Evolutionary conservation across 2,329 filamentous ascomycete species (phyloP).

Genomic region (Scytalidium sp.): DNA sequence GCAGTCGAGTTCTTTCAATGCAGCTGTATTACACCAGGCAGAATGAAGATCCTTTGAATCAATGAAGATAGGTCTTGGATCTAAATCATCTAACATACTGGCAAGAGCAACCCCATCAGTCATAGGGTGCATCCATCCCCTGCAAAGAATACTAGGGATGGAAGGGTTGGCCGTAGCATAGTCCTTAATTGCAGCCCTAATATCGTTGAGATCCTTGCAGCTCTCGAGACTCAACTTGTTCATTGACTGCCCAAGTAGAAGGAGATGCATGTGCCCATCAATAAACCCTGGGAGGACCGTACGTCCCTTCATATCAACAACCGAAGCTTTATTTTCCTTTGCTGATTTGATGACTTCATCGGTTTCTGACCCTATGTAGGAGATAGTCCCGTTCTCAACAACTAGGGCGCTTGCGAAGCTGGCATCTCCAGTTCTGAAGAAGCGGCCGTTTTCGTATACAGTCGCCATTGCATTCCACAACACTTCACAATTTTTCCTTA

Average conservation of each 20-base stretch:
- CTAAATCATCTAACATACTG: constrained; percentile 48
- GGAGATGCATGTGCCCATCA: constrained; percentile 56
- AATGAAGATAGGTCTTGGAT: constrained; percentile 50
- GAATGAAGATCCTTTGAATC: constrained; percentile 56
- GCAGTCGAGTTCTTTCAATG: constrained; percentile 47
- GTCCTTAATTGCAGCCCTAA: constrained; percentile 40
- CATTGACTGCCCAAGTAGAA: constrained; percentile 52
- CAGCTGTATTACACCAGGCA: constrained; percentile 52
- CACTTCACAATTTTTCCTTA: too few relatives aligned
- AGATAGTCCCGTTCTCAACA: constrained; percentile 46
- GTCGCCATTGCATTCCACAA: too few relatives aligned
- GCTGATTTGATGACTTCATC: constrained; percentile 23
- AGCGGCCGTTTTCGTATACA: not conserved
- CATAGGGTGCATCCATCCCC: constrained; percentile 56
- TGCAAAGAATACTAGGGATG: constrained; percentile 45
- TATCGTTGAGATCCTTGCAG: constrained; percentile 46
- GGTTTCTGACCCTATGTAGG: constrained; percentile 22
- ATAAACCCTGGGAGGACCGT: constrained; percentile 53
- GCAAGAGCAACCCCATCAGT: constrained; percentile 46
- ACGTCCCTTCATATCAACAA: constrained; percentile 34
- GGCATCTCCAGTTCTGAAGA: not conserved
- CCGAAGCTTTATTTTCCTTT: constrained; percentile 6
- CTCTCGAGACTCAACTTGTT: constrained; percentile 45
- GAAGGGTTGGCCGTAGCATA: constrained; percentile 43
- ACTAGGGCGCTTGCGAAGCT: constrained; percentile 38